These are phyloP conservation scores for Coprinopsis sp. DNA, from an alignment of 768 basidiomycete genomes.

Conservation along the genomic window DNA sequence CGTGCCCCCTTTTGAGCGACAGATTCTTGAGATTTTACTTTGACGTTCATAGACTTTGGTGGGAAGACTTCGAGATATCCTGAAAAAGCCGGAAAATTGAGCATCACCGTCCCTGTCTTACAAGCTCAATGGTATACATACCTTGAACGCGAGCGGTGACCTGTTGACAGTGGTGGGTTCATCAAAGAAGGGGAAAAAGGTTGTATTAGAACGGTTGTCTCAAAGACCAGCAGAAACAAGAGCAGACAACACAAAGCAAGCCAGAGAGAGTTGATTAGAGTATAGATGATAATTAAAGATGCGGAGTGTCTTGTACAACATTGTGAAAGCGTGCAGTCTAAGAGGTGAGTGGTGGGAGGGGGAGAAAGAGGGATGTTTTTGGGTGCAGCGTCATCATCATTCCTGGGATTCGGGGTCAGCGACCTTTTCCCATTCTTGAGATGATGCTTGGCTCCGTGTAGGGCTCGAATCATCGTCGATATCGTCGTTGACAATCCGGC, in stretches of 20 bases:
- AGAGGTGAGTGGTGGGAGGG: background rate
- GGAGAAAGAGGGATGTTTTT: background rate
- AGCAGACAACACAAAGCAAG: constrained; percentile 14
- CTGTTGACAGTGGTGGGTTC: constrained; percentile 33
- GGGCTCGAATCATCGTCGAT: constrained; percentile 60
- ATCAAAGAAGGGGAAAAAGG: constrained; percentile 30
- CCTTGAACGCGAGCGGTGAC: constrained; percentile 68
- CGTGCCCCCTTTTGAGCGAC: constrained; percentile 31
- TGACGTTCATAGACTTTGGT: constrained; percentile 64
- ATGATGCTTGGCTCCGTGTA: constrained; percentile 69
- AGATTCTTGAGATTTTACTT: constrained; percentile 39
- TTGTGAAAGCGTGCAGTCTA: background rate
- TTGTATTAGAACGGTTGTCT: constrained; percentile 59
- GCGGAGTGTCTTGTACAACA: background rate
- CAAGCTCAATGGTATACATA: constrained; percentile 38
- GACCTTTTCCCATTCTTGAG: constrained; percentile 87
- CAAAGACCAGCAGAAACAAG: constrained; percentile 24
- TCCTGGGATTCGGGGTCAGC: constrained; percentile 66
- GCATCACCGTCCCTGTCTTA: constrained; percentile 10
- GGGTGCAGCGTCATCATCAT: constrained; percentile 20
- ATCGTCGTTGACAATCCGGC: constrained; percentile 29
- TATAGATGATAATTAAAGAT: constrained; percentile 5
- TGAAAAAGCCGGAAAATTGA: constrained; percentile 25
- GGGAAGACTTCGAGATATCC: constrained; percentile 80
- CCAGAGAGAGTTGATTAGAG: constrained; percentile 8